Percentiles rank a stretch among this genome's conserved stretches.
These are phyloP conservation scores for Pinus tabuliformis DNA, from an alignment of 75 land plant genomes.

Conservation along the genomic window DNA sequence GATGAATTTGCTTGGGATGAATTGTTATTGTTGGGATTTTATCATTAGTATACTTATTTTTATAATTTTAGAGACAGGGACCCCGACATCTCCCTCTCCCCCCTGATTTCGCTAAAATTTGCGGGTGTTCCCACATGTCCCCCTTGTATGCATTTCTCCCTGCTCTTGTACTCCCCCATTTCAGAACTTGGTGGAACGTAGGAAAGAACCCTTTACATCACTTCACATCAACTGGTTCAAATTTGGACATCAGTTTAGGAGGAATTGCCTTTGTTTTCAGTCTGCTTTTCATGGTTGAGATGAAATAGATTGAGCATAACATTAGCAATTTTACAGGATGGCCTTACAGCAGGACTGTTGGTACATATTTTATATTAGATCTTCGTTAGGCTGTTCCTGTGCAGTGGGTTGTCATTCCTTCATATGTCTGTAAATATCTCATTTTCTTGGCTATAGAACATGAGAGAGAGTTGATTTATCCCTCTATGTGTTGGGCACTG, in stretches of 20 bases:
- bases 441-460: neutral
- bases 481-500: neutral
- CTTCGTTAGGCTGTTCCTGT: neutral
- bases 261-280: neutral
- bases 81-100: too few relatives aligned
- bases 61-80: too few relatives aligned
- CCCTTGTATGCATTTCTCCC: too few relatives aligned
- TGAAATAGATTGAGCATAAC: neutral
- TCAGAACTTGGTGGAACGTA: too few relatives aligned
- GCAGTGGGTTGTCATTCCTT: neutral
- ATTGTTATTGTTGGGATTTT: too few relatives aligned
- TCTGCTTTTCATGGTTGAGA: neutral
- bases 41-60: too few relatives aligned
- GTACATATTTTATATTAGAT: neutral
- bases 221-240: neutral
- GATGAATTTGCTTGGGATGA: too few relatives aligned
- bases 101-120: too few relatives aligned
- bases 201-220: neutral
- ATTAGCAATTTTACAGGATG: neutral
- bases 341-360: neutral
- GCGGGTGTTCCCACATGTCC: too few relatives aligned
- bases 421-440: neutral
- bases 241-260: neutral
- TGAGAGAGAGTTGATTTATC: neutral
- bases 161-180: too few relatives aligned